Evolutionary conservation across 2,329 filamentous ascomycete genomes (phyloP).

Genomic region (Emydomyces testavorans): DNA sequence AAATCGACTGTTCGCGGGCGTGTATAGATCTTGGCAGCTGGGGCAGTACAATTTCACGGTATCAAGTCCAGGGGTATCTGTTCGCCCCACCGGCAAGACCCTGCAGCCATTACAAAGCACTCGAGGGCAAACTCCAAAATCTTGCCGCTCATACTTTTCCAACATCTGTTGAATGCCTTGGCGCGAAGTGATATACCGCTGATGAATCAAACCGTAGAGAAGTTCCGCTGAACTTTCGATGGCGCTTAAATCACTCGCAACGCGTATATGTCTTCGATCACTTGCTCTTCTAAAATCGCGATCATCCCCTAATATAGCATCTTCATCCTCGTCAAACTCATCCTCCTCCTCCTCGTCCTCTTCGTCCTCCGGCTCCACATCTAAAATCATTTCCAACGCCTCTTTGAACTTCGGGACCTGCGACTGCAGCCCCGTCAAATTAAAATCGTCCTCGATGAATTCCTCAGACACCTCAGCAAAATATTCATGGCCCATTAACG

Average conservation of each 20-base stretch:
- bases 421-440: slow-evolving; percentile 84
- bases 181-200: slow-evolving; percentile 93
- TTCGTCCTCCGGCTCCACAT: slow-evolving; percentile 88
- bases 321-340: slow-evolving; percentile 55
- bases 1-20: slow-evolving; percentile 91
- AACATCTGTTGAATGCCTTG: slow-evolving; percentile 98
- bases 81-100: slow-evolving; percentile 84
- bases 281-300: slow-evolving; percentile 40
- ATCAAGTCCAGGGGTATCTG: slow-evolving; percentile 89
- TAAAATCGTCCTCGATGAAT: slow-evolving; percentile 99
- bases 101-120: slow-evolving; percentile 84
- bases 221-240: slow-evolving; percentile 98
- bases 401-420: slow-evolving; percentile 99
- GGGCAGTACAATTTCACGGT: slow-evolving; percentile 98
- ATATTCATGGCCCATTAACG: slow-evolving; percentile 90
- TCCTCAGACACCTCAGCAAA: slow-evolving; percentile 98
- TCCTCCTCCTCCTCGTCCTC: slow-evolving; percentile 52
- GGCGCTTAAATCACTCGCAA: slow-evolving; percentile 84
- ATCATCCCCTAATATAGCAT: slow-evolving; percentile 55
- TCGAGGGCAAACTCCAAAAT: slow-evolving; percentile 92
- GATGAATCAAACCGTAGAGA: slow-evolving; percentile 95
- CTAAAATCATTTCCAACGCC: slow-evolving; percentile 96
- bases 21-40: slow-evolving; percentile 91
- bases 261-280: slow-evolving; percentile 69
- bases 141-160: slow-evolving; percentile 93